Evolutionary conservation across 352 stramenopile genomes (phyloP).

Genomic region (Phytophthora pseudosyringae): DNA sequence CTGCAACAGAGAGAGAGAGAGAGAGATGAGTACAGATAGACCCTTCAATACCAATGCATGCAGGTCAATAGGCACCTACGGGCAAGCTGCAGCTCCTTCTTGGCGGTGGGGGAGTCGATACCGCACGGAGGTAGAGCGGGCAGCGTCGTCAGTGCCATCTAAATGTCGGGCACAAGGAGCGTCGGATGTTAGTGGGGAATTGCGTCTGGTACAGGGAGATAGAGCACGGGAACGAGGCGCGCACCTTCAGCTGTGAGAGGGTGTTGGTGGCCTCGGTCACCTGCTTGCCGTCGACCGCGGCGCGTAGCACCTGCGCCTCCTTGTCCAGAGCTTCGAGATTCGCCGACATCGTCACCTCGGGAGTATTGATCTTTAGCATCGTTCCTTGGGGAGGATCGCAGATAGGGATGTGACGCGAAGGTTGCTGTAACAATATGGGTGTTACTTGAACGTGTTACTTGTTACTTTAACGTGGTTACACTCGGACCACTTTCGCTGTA

Average conservation of each 20-base stretch:
- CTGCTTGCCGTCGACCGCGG: constrained; percentile 56
- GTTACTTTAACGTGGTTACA: constrained; percentile 13
- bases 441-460: constrained; percentile 14
- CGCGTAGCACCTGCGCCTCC: constrained; percentile 69
- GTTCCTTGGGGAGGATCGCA: constrained; percentile 9
- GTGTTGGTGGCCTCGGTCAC: constrained; percentile 51
- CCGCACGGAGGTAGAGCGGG: constrained; percentile 82
- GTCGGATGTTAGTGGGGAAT: background rate
- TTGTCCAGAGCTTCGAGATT: constrained; percentile 62
- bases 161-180: background rate
- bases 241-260: constrained; percentile 73
- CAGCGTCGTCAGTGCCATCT: constrained; percentile 89
- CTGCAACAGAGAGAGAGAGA: constrained; percentile 24
- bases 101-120: constrained; percentile 52
- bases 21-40: background rate
- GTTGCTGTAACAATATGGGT: background rate
- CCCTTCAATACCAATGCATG: background rate
- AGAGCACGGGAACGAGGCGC: background rate
- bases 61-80: constrained; percentile 46
- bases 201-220: background rate
- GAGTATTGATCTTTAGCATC: constrained; percentile 16
- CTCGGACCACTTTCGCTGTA: background rate
- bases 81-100: constrained; percentile 75
- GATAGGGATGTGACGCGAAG: background rate
- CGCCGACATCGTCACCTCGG: constrained; percentile 35